Conservation (phyloP, 179 eudicot species). For the Beta macrorhiza region DNA sequence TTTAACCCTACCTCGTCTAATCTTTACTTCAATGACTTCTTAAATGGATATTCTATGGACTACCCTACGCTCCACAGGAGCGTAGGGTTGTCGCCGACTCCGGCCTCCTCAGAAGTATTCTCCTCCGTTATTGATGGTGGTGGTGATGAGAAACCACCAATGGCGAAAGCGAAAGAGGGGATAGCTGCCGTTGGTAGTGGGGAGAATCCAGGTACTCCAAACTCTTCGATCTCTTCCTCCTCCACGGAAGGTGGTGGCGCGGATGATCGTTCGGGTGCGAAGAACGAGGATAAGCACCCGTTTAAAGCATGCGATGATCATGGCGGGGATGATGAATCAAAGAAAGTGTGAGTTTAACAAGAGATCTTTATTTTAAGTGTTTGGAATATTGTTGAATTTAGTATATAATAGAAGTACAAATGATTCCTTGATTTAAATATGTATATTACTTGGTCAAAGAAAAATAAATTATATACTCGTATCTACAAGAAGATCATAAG, state of each 20-base stretch:
- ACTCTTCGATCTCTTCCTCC: conserved; percentile 61
- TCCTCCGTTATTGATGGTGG: conserved; percentile 32
- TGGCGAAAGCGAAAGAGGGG: conserved; percentile 25
- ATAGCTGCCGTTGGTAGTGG: conserved; percentile 23
- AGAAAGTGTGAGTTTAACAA: conserved; percentile 56
- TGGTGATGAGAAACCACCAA: conserved; percentile 12
- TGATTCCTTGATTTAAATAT: not conserved
- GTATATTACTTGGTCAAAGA: not conserved
- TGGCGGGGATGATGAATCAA: conserved; percentile 50
- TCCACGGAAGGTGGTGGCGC: conserved; percentile 55
- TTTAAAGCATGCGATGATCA: conserved; percentile 37
- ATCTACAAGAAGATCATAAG: not conserved
- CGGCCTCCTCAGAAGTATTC: conserved; percentile 27
- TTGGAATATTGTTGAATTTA: not conserved
- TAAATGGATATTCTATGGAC: conserved; percentile 50
- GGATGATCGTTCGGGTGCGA: conserved; percentile 35
- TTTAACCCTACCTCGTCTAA: conserved; percentile 13
- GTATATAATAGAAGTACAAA: not conserved
- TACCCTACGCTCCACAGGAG: conserved; percentile 32
- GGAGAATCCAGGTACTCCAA: conserved; percentile 45
- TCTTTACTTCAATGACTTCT: conserved; percentile 25
- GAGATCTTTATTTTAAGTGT: not conserved
- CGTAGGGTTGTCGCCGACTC: conserved; percentile 39
- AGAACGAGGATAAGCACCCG: conserved; percentile 31
- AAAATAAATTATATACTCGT: not conserved